Base-by-base conservation (phyloP, 768 basidiomycete genomes). In the Sarcodon aspratus region DNA sequence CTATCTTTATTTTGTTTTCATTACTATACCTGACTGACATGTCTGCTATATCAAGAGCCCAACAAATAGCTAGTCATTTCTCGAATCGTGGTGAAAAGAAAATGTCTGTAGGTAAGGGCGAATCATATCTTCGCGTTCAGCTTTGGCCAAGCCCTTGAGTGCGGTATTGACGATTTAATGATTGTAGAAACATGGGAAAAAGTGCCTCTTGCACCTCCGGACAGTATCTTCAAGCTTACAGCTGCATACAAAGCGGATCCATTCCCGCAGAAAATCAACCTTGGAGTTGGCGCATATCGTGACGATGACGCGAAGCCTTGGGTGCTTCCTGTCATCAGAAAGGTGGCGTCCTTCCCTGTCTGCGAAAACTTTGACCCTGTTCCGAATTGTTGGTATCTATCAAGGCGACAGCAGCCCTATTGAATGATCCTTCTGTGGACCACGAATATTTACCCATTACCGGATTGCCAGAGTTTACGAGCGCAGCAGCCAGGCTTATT, bases 401-500 rank as follows among this genome's bases (percentile, higher is more conserved):
- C 15, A 55, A 91, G 92, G 91, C 21, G 15, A 88, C 84, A 9
- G 67, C 76, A 47, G 75, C 75, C 48, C 66, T 94, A 43, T 62
- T 91, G 56, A 75, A 69, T 53, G 79, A 90, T 60, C 78, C 79
- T 33, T 66, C 71, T 40, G 69, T 91, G 53, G 89, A 98, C 66
- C 91, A 94, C 59, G 93, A 93, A 69, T 95, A 94, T 62, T 79
- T 94, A 33, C 85, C 90, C 34, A 95, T 93, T 61, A 85, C 86
- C 32, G 94, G 94, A 12, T 72, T 95, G 37, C 78, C 84, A 35
- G 82, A 82, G 50, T 97, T 85, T 61, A 91, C 84, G 11, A 66
- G 74, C 48, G 82, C 82, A 6, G 93, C 94, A 6, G 90, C 85
- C 11, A 82, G 78, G 57, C 68, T 97, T 44, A 84, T 95, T 40